Conservation (phyloP, 106 monocot genomes). For the Dendrobium catenatum region DNA sequence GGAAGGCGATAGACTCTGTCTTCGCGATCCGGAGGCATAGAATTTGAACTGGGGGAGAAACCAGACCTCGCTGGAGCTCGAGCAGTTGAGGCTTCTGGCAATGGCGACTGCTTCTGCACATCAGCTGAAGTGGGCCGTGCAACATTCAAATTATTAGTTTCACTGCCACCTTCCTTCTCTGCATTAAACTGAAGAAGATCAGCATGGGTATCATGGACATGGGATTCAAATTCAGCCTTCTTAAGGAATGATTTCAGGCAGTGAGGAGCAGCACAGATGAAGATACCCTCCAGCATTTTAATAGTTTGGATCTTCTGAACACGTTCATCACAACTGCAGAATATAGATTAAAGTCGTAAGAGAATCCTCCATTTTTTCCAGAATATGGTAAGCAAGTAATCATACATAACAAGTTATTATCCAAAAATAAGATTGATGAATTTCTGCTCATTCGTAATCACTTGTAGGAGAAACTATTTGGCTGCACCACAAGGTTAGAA, state of each 20-base stretch:
- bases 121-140: conserved; percentile 36
- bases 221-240: conserved; percentile 58
- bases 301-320: conserved; percentile 94
- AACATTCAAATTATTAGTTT: conserved; percentile 31
- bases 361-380: background rate
- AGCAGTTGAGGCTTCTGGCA: conserved; percentile 66
- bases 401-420: too few relatives aligned
- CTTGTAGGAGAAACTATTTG: too few relatives aligned
- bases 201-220: conserved; percentile 60
- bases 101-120: conserved; percentile 39
- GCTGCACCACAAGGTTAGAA: too few relatives aligned
- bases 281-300: conserved; percentile 91
- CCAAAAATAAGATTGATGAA: too few relatives aligned
- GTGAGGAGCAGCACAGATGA: conserved; percentile 87
- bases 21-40: conserved; percentile 56
- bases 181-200: conserved; percentile 46
- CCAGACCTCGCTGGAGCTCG: conserved; percentile 44
- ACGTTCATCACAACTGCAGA: conserved; percentile 86
- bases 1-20: conserved; percentile 34
- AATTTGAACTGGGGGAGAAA: conserved; percentile 54
- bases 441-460: too few relatives aligned
- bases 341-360: conserved; percentile 1
- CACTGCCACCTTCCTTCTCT: conserved; percentile 43
- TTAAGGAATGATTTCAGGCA: conserved; percentile 90
- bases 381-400: too few relatives aligned